Evolutionary conservation across 306 rosid genomes (phyloP), one percentile per base, ranked within the genome.

Genomic region (Gleditsia sinensis): DNA sequence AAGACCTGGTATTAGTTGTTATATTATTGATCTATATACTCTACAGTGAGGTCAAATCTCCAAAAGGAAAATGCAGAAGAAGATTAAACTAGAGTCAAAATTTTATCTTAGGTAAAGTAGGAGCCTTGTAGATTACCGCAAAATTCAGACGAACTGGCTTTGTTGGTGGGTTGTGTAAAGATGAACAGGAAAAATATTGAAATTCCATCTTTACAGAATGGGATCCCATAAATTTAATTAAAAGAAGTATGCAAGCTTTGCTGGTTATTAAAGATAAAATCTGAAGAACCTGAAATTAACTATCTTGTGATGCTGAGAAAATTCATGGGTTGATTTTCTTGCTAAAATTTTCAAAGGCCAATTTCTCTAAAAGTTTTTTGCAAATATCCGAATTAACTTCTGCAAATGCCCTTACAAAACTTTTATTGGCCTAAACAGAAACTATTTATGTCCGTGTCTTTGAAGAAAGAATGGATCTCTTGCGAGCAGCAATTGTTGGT

Each of bases 401-500:
- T 76, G 61, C 21, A 24, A 62, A 43, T 57, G 54, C 33, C 59
- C 82, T 37, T 50, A 64, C 37, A 19, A 13, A 51, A 73, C 43
- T 51, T 56, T 63, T 58, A 33, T 49, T 42, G 73, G 13, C 43
- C 55, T 37, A 69, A 67, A 68, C 94, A 95, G 99, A 90, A 78
- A 86, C 89, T 63, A 90, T 95, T 48, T 88, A 83, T 77, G 96
- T 92, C 72, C 93, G 93, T 36, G 92, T 53, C 69, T 87, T 88
- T 40, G 98, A 92, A 82, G 98, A 88, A 78, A 90, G 97, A 81
- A 90, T 95, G 92, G 98, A 95, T 85, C 96, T 95, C 25, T 50
- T 95, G 69, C 89, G 85, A 46, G 96, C 96, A 51, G 99, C 83
- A 53, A 87, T 95, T 65, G 88, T 95, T 14, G 99, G 99, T 70